phyloP scores from a whole-genome alignment of 805 yeast species.

The Hanseniaspora mollemarum region DNA sequence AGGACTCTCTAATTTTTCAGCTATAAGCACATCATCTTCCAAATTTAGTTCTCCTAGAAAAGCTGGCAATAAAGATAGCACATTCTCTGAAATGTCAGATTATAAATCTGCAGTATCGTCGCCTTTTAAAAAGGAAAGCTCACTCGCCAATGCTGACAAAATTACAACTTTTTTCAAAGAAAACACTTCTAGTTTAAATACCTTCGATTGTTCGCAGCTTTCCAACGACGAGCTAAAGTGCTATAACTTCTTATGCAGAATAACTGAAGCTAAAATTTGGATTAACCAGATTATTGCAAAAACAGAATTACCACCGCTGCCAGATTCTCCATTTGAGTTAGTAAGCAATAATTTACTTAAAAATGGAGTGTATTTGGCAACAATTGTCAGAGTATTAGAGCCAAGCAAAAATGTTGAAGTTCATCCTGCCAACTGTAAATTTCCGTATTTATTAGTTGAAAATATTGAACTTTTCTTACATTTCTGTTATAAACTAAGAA shows the following conservation, averaged over 20 bases:
- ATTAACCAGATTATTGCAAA: constrained; percentile 53
- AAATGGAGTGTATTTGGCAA: constrained; percentile 79
- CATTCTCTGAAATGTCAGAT: not conserved
- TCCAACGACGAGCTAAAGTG: constrained; percentile 31
- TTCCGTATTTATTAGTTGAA: constrained; percentile 84
- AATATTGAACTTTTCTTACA: constrained; percentile 76
- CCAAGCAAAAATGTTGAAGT: constrained; percentile 51
- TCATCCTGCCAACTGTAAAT: constrained; percentile 44
- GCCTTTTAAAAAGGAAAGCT: constrained; percentile 2
- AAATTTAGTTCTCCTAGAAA: not conserved
- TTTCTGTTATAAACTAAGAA: constrained; percentile 53
- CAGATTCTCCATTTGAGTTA: constrained; percentile 36
- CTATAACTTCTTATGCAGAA: constrained; percentile 71
- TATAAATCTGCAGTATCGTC: constrained; percentile 1
- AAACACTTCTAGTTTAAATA: not conserved
- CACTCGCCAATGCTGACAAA: not conserved
- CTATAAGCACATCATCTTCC: constrained; percentile 4
- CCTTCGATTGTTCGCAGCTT: constrained; percentile 7
- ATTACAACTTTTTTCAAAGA: not conserved
- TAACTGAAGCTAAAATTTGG: constrained; percentile 75
- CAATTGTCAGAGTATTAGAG: constrained; percentile 57
- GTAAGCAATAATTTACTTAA: constrained; percentile 49
- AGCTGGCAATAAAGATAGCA: not conserved
- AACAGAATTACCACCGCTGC: constrained; percentile 26
- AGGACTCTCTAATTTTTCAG: constrained; percentile 4